Evolutionary conservation across 371 early-diverging fungal species (phyloP).

Genomic region (Chytridium lagenaria): DNA sequence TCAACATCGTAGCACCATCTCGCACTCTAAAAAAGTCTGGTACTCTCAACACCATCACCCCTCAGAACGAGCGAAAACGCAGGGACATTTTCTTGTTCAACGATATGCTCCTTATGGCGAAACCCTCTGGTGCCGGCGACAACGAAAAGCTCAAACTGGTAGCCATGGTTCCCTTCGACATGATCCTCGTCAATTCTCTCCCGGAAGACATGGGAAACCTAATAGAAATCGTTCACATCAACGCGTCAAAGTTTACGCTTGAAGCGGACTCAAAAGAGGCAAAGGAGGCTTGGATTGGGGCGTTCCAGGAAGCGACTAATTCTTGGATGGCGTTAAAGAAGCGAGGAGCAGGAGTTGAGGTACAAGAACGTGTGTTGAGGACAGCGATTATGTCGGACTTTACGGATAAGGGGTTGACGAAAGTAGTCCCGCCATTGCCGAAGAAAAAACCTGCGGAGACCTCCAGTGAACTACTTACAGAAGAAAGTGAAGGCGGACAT

Average conservation of each 20-base stretch:
- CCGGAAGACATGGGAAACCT: conserved; percentile 29
- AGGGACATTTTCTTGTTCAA: conserved; percentile 59
- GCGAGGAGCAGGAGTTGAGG: conserved; percentile 19
- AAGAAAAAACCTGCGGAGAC: background rate
- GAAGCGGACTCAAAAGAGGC: conserved; percentile 27
- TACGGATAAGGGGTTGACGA: background rate
- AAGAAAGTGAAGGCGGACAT: background rate
- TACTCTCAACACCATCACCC: conserved; percentile 37
- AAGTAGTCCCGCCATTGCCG: background rate
- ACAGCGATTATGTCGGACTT: conserved; percentile 1
- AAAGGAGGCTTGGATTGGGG: conserved; percentile 47
- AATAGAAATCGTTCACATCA: conserved; percentile 52
- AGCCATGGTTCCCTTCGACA: conserved; percentile 53
- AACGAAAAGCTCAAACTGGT: conserved; percentile 51
- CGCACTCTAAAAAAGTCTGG: conserved; percentile 50
- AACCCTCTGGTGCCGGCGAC: conserved; percentile 31
- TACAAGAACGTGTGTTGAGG: conserved; percentile 16
- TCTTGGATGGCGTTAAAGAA: conserved; percentile 39
- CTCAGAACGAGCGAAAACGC: conserved; percentile 39
- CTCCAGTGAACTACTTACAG: background rate
- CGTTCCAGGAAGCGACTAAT: conserved; percentile 44
- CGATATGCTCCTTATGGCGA: conserved; percentile 56
- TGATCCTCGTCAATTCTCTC: conserved; percentile 48
- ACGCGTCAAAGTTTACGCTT: conserved; percentile 33
- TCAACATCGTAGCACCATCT: conserved; percentile 51